Percentiles rank a stretch among this genome's conserved stretches.
phyloP scores from a whole-genome alignment of 441 rosid genomes.

The Sinapis alba region DNA sequence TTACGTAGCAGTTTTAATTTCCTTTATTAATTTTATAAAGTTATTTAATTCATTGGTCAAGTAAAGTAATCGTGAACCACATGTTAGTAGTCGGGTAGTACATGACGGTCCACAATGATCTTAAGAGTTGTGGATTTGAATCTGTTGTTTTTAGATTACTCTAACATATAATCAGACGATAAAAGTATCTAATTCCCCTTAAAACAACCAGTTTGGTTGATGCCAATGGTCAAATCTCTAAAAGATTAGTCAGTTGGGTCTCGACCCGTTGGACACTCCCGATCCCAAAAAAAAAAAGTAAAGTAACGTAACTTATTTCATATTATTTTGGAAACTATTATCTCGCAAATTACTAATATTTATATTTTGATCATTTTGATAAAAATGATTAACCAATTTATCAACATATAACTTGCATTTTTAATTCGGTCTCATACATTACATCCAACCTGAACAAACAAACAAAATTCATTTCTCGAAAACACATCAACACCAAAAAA shows the following conservation, averaged over 20 bases:
- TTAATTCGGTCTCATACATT: background rate
- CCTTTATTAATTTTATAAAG: background rate
- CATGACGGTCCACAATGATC: too few species aligned
- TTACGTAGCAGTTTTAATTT: background rate
- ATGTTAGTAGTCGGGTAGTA: too few species aligned
- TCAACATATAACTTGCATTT: constrained; percentile 6
- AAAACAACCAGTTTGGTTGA: too few species aligned
- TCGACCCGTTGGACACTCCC: too few species aligned
- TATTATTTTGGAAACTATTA: background rate
- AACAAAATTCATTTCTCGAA: background rate
- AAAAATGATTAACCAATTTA: background rate
- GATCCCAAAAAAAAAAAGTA: too few species aligned
- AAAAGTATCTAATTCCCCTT: too few species aligned
- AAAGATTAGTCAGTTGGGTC: too few species aligned
- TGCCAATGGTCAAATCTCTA: too few species aligned
- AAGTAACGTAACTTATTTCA: background rate
- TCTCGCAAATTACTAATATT: background rate
- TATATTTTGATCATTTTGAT: background rate
- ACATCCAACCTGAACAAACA: constrained; percentile 8
- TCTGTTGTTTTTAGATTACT: too few species aligned
- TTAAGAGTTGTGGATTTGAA: too few species aligned
- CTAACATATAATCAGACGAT: too few species aligned
- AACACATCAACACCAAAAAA: background rate
- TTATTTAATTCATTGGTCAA: background rate
- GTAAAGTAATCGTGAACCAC: background rate